Evolutionary conservation across 2,329 filamentous ascomycete species (phyloP).

Genomic region (Diaporthe humulicola): DNA sequence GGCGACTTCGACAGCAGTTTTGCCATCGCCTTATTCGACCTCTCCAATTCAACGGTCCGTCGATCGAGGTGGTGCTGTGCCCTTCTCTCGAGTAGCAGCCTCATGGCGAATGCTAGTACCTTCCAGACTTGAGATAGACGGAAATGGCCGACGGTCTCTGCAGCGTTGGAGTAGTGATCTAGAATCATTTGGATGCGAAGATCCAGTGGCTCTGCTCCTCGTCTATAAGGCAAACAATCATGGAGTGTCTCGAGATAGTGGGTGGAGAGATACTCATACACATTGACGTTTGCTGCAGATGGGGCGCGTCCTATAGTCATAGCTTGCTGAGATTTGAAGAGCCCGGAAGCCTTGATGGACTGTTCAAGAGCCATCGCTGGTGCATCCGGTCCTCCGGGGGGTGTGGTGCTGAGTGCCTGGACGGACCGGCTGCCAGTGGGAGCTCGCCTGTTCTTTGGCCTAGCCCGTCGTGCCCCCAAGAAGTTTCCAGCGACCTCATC

Average conservation of each 20-base stretch:
- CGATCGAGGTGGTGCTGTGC: constrained; percentile 69
- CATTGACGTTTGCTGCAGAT: constrained; percentile 60
- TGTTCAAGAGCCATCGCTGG: constrained; percentile 68
- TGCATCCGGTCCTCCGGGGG: constrained; percentile 60
- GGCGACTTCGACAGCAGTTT: constrained; percentile 41
- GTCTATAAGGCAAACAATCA: constrained; percentile 59
- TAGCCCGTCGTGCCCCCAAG: constrained; percentile 60
- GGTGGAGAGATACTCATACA: constrained; percentile 69
- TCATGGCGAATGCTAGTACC: constrained; percentile 68
- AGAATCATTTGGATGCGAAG: constrained; percentile 65
- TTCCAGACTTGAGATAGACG: constrained; percentile 76
- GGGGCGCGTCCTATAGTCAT: constrained; percentile 72
- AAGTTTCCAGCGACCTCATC: constrained; percentile 74
- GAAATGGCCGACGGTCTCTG: constrained; percentile 68
- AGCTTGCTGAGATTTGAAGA: constrained; percentile 71
- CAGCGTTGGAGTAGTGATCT: constrained; percentile 69
- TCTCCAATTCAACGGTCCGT: constrained; percentile 56
- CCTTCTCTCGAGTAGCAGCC: constrained; percentile 65
- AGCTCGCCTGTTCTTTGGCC: constrained; percentile 56
- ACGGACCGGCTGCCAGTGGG: constrained; percentile 59
- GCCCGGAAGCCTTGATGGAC: constrained; percentile 68
- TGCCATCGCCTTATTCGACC: constrained; percentile 34
- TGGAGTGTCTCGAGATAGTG: constrained; percentile 69
- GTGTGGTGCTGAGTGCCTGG: constrained; percentile 66
- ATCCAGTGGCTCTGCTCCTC: constrained; percentile 55